These are phyloP conservation scores for Albatrellus ellisii DNA, from an alignment of 768 basidiomycete species.

Conservation along the genomic window DNA sequence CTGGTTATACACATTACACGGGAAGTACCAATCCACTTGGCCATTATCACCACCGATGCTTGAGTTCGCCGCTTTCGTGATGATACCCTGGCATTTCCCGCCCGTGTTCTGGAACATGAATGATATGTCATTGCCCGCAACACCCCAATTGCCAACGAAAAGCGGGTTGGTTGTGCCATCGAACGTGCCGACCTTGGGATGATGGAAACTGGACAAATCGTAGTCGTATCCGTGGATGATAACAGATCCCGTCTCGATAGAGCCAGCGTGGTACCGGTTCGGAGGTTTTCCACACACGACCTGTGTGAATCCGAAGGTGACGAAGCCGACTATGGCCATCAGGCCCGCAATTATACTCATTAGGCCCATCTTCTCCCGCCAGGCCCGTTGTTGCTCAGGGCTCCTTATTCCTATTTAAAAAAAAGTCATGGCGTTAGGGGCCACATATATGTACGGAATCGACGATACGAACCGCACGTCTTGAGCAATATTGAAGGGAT, in stretches of 20 bases:
- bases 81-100: constrained; percentile 64
- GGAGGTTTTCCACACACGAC: constrained; percentile 84
- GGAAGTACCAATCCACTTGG: constrained; percentile 88
- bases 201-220: constrained; percentile 78
- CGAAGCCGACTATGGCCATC: constrained; percentile 92
- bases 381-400: constrained; percentile 89
- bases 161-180: constrained; percentile 79
- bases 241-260: constrained; percentile 64
- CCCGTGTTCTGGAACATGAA: constrained; percentile 94
- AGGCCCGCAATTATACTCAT: constrained; percentile 64
- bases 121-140: constrained; percentile 80
- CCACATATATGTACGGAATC: neutral
- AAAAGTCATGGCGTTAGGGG: neutral
- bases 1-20: constrained; percentile 86
- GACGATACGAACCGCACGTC: constrained; percentile 52
- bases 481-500: constrained; percentile 70
- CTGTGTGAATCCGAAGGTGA: constrained; percentile 97
- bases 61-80: constrained; percentile 58
- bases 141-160: constrained; percentile 57
- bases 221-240: constrained; percentile 94
- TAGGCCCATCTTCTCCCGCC: constrained; percentile 97
- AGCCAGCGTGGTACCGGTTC: constrained; percentile 70
- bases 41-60: constrained; percentile 52
- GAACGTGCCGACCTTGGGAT: constrained; percentile 65
- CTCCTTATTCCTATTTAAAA: constrained; percentile 58